Percentiles rank a stretch among this genome's conserved stretches.
phyloP scores from a whole-genome alignment of 106 monocot genomes.

The Acorus calamus region DNA sequence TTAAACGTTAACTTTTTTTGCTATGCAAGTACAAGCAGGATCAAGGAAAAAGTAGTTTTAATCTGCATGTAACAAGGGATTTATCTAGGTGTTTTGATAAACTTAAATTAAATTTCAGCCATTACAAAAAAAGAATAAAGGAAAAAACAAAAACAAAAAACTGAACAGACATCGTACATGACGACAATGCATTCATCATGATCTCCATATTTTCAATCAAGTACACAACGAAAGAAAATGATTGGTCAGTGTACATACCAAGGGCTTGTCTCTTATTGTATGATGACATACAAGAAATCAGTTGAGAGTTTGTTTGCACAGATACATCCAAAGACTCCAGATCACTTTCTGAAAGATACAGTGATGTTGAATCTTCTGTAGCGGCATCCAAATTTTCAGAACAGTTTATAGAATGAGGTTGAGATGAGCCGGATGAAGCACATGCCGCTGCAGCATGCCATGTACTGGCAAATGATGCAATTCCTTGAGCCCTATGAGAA shows the following conservation, averaged over 20 bases:
- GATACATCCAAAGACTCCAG: slow-evolving; percentile 55
- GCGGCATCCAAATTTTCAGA: slow-evolving; percentile 23
- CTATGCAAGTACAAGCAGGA: no score
- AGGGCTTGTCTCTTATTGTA: slow-evolving; percentile 87
- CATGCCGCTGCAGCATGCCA: slow-evolving; percentile 79
- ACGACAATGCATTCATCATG: no score
- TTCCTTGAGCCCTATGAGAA: slow-evolving; percentile 69
- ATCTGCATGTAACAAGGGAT: no score
- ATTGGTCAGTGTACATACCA: slow-evolving; percentile 29
- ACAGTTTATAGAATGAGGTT: slow-evolving; percentile 21
- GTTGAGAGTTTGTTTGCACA: slow-evolving; percentile 26
- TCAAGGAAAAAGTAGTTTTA: no score
- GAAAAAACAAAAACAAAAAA: no score
- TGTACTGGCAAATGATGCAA: slow-evolving; percentile 64
- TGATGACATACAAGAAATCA: slow-evolving; percentile 33
- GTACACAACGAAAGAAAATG: no score
- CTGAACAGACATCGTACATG: no score
- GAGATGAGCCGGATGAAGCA: slow-evolving; percentile 24
- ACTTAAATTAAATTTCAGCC: no score
- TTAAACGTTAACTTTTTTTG: no score
- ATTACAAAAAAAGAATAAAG: no score
- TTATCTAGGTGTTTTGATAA: no score
- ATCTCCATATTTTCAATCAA: no score
- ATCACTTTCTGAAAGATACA: slow-evolving; percentile 63
- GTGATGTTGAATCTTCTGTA: slow-evolving; percentile 12